Conservation (phyloP, 257 asterid species). For the Anisodus acutangulus region DNA sequence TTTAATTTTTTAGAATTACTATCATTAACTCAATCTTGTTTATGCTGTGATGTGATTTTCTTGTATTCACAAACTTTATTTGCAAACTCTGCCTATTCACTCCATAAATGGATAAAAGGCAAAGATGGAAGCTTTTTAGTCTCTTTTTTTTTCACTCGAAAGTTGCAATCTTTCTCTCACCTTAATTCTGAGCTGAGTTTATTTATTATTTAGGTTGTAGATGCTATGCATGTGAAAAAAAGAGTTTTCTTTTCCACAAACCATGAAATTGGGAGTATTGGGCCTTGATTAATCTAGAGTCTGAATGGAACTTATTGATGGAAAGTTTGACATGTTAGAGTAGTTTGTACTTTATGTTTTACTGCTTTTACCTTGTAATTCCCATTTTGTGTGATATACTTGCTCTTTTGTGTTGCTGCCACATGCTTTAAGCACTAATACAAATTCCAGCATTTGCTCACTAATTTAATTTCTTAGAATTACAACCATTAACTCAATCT, state of each 20-base stretch:
- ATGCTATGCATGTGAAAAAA: background rate
- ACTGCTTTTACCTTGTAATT: background rate
- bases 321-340: background rate
- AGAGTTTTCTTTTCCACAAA: background rate
- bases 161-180: background rate
- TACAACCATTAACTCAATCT: background rate
- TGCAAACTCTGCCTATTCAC: background rate
- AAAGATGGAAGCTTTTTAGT: background rate
- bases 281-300: background rate
- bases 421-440: background rate
- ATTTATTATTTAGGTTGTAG: background rate
- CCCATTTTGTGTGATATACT: background rate
- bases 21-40: background rate
- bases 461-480: background rate
- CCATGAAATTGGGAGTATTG: background rate
- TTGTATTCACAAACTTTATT: background rate
- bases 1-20: no score
- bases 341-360: conserved; percentile 1
- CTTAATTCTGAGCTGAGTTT: background rate
- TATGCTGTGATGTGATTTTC: background rate
- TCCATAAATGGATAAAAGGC: background rate
- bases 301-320: background rate
- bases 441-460: background rate
- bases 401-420: background rate
- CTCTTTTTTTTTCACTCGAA: no score